These are phyloP conservation scores for Phytophthora pinifolia DNA, from an alignment of 352 stramenopile genomes.

Conservation along the genomic window DNA sequence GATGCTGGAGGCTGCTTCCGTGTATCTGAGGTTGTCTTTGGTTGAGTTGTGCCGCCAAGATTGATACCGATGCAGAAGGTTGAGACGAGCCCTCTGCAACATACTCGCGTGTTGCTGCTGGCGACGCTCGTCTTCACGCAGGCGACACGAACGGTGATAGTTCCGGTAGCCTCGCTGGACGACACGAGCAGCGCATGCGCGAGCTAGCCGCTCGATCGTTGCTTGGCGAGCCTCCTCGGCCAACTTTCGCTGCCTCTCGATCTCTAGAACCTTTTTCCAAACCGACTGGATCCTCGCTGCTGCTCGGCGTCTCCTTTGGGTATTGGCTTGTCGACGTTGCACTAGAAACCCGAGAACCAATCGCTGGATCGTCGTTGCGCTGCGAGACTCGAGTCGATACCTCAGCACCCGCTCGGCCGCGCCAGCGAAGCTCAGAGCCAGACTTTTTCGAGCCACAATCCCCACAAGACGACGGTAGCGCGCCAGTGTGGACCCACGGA, in stretches of 20 bases:
- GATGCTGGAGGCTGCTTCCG: background rate
- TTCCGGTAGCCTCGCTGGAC: slow-evolving; percentile 20
- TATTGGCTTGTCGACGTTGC: slow-evolving; percentile 15
- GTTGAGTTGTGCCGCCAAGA: slow-evolving; percentile 11
- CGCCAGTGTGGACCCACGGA: slow-evolving; percentile 36
- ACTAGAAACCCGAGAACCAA: slow-evolving; percentile 21
- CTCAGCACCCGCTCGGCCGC: slow-evolving; percentile 21
- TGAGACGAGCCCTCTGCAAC: slow-evolving; percentile 17
- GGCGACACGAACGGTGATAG: slow-evolving; percentile 5
- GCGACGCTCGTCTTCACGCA: slow-evolving; percentile 19
- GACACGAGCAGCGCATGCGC: background rate
- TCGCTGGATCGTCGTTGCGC: slow-evolving; percentile 16
- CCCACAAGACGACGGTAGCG: slow-evolving; percentile 43
- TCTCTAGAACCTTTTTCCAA: slow-evolving; percentile 9
- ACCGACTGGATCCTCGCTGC: slow-evolving; percentile 14
- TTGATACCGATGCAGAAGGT: slow-evolving; percentile 27
- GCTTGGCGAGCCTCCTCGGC: slow-evolving; percentile 6
- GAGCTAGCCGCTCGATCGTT: slow-evolving; percentile 6
- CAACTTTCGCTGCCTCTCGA: slow-evolving; percentile 5
- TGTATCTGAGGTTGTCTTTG: background rate
- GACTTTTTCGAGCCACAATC: slow-evolving; percentile 29
- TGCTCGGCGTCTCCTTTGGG: slow-evolving; percentile 7
- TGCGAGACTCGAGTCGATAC: slow-evolving; percentile 22
- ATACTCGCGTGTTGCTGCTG: slow-evolving; percentile 6
- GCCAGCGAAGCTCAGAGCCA: slow-evolving; percentile 19